Base-by-base conservation (phyloP, 805 yeast species). In the Starmerella geochares region DNA sequence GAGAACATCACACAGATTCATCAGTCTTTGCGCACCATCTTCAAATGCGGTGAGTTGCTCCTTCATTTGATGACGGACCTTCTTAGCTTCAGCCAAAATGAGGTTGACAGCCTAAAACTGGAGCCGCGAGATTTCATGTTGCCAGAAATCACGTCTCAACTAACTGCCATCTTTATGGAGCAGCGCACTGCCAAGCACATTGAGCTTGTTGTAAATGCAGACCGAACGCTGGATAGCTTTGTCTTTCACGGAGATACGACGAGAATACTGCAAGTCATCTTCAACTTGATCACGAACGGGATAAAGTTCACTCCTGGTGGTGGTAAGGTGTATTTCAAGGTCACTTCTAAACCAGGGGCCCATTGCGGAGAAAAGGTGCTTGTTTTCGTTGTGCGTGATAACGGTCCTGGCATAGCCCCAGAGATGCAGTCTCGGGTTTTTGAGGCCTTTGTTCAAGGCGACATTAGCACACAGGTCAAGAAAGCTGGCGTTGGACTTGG, bases 401-500 rank as follows among this genome's bases (percentile, higher is more conserved):
- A 94, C 0, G 97, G 98, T 3, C 88, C 96, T 0, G 98, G 98
- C 52, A 88, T 90, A 47, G 94, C 86, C 36, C 79, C 81, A 13
- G 78, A 81, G 1, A 66, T 87, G 48, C 96, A 85, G 60, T 79
- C 79, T 39, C 79, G 83, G 53, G 94, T 90, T 1, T 90, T 90
- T 65, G 96, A 92, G 60, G 96, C 97, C 1, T 90, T 90, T 70
- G 87, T 88, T 17, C 98, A 90, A 68, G 98, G 97, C 47, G 97
- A 90, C 62, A 95, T 87, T 65, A 86, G 96, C 0, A 71, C 86
- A 24, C 84, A 95, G 4, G 74, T 95, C 61, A 85, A 88, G 50
- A 81, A 83, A 62, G 96, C 97, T 51, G 98, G 98, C 57, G 92
- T 96, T 0, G 98, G 97, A 2, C 71, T 90, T 43, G 98, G 98